Conservation (phyloP, 2,329 filamentous ascomycete species). For the Hirsutella thompsonii region DNA sequence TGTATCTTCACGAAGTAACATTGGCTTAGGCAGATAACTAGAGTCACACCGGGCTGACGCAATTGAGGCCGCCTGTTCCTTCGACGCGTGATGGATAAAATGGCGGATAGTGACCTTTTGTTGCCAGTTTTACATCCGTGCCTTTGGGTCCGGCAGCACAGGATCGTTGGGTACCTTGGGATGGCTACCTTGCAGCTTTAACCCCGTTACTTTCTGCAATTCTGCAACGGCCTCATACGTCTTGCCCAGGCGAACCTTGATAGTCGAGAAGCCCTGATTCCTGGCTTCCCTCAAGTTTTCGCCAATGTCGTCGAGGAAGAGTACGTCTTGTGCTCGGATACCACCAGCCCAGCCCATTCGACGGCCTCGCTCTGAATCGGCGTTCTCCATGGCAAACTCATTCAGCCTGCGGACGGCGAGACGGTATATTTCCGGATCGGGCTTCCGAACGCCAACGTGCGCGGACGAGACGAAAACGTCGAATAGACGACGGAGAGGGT, state of each 20-base stretch:
- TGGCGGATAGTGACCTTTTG: too few species aligned
- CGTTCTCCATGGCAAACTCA: constrained; percentile 43
- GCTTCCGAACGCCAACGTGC: constrained; percentile 79
- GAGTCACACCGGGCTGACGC: too few species aligned
- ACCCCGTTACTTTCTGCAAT: constrained; percentile 61
- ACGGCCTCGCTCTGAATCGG: constrained; percentile 21
- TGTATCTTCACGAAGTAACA: too few species aligned
- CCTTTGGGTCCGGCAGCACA: constrained; percentile 16
- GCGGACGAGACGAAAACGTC: constrained; percentile 82
- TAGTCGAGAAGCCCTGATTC: constrained; percentile 61
- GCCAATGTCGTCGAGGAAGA: constrained; percentile 92
- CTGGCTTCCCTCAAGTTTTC: constrained; percentile 77
- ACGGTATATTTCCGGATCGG: constrained; percentile 69
- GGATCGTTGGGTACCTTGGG: constrained; percentile 34
- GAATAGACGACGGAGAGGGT: constrained; percentile 55
- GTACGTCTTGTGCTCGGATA: constrained; percentile 52
- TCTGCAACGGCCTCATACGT: constrained; percentile 71
- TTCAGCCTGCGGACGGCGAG: constrained; percentile 56
- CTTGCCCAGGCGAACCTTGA: constrained; percentile 73
- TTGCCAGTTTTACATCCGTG: constrained; percentile 25
- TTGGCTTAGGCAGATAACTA: too few species aligned
- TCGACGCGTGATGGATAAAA: too few species aligned
- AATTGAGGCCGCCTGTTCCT: too few species aligned
- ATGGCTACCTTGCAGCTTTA: constrained; percentile 45
- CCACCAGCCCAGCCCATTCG: constrained; percentile 31